phyloP scores from a whole-genome alignment of 176 grass and related monocot genomes.

The Raddia guianensis region DNA sequence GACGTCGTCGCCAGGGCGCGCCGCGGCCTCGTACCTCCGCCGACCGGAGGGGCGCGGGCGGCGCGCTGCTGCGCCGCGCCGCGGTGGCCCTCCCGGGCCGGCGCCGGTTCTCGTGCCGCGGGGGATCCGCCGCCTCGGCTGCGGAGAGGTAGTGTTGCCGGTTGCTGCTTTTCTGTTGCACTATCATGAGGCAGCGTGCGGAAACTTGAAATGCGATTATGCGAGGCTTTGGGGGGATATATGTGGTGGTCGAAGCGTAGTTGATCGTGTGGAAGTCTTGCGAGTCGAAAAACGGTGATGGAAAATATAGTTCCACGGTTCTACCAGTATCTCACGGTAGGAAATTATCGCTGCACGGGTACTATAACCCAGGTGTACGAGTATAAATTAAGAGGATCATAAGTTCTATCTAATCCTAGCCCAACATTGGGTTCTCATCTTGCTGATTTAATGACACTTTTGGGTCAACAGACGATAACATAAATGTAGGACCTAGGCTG shows the following conservation, averaged over 20 bases:
- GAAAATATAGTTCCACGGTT: neutral
- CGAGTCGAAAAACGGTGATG: neutral
- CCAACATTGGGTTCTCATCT: neutral
- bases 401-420: neutral
- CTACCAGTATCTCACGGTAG: no score
- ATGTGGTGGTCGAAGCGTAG: neutral
- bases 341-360: neutral
- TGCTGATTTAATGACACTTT: neutral
- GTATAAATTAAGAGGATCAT: no score
- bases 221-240: neutral
- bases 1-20: neutral
- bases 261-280: neutral
- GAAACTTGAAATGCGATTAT: neutral
- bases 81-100: neutral
- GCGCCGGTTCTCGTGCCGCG: slow-evolving; percentile 37
- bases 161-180: neutral
- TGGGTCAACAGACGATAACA: neutral
- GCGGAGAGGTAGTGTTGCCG: slow-evolving; percentile 41
- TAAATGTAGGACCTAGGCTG: neutral
- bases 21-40: neutral
- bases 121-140: slow-evolving; percentile 39
- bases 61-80: neutral
- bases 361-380: no score
- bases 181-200: neutral
- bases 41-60: neutral